Percentiles rank a stretch among this genome's conserved stretches.
phyloP scores from a whole-genome alignment of 495 filamentous ascomycete genomes.

The Cladorrhinum samala region DNA sequence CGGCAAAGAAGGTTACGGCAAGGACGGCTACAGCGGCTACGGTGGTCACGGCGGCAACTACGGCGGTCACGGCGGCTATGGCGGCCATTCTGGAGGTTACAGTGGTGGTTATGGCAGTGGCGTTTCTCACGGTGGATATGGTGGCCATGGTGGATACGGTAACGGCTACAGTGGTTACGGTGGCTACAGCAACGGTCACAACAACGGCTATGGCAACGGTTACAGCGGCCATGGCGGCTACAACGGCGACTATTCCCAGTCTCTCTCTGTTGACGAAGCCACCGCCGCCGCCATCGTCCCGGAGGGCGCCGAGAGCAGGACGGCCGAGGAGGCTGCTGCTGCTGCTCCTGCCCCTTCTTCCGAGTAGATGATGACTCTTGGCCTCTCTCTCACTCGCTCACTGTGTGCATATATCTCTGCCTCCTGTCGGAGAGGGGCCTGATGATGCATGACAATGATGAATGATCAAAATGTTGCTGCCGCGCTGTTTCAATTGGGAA shows the following conservation, averaged over 20 bases:
- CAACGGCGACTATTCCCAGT: too few species aligned
- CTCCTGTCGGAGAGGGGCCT: not conserved
- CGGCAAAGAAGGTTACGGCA: not conserved
- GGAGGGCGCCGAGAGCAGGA: not conserved
- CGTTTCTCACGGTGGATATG: not conserved
- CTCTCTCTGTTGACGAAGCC: not conserved
- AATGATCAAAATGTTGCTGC: not conserved
- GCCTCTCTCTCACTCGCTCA: not conserved
- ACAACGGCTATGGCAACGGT: not conserved
- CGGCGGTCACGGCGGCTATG: not conserved
- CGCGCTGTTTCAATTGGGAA: not conserved
- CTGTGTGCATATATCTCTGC: too few species aligned
- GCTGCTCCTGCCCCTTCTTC: not conserved
- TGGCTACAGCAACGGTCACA: not conserved
- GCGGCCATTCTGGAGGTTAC: not conserved
- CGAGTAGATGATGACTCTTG: not conserved
- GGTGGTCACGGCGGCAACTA: not conserved
- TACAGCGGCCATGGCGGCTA: not conserved
- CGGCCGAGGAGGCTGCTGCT: not conserved
- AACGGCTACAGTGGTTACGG: not conserved
- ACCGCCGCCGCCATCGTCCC: not conserved
- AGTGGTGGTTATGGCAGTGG: not conserved
- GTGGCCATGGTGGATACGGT: not conserved
- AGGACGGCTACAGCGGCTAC: not conserved
- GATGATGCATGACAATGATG: not conserved